Base-by-base conservation (phyloP, 2,329 filamentous ascomycete genomes). In the Teratosphaeria destructans region DNA sequence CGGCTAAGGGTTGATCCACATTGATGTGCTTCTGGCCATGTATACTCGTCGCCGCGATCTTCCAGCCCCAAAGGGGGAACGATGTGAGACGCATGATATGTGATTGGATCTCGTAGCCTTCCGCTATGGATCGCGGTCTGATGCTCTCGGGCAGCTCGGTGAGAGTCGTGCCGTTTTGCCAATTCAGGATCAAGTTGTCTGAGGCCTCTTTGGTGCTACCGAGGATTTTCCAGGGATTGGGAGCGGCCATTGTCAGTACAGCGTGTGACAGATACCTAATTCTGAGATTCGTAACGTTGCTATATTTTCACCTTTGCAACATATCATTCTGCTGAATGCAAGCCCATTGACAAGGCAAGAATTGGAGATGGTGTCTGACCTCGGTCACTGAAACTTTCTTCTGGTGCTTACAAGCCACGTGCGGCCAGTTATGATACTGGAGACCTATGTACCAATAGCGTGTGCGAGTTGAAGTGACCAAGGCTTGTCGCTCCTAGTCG, bases 1-100 rank as follows among this genome's bases (percentile, higher is more conserved):
- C 56, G 12, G 56, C 56, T 3, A 53, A 35, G 10, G 56, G 43
- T 16, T 27, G 43, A 37, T 26, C n/a, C 6, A 54, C 12, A 16
- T 57, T 57, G 49, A 53, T 57, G 55, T 57, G 43, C 16, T 57
- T 35, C 7, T 57, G 56, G 47, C 56, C 56, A 6, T 47, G 43
- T 10, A 49, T 37, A 19, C 43, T 52, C 10, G 56, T 53, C 14
- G 56, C 56, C 14, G 56, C 56, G 26, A 53, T 57, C 43, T 57
- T 57, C 39, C 56, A 52, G 47, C 56, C 56, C 26, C 23, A 57
- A 12, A 57, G 47, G 5, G 43, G 56, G 11, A 11, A 19, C 14
- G 23, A 27, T 19, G 56, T 57, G 19, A 57, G 29, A 8, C 56
- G 26, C n/a, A 34, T 27, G 29, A 57, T 27, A 37, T 57, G 47